phyloP scores from a whole-genome alignment of 176 grass and related monocot species.

The Raddia guianensis region DNA sequence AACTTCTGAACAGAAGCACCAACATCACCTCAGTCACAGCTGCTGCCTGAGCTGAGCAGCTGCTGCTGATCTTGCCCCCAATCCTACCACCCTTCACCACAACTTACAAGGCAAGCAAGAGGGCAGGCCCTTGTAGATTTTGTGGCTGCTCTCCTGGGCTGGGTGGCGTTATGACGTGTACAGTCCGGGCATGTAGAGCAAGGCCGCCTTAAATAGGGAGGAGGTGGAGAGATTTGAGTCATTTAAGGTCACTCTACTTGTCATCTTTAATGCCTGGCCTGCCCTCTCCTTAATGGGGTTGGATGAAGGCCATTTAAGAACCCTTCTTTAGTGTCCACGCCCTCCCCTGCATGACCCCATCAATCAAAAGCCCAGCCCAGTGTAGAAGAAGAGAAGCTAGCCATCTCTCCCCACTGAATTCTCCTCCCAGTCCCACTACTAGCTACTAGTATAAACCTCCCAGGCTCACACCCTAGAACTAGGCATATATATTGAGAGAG shows the following conservation, averaged over 20 bases:
- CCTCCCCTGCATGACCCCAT: slow-evolving; percentile 70
- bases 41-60: slow-evolving; percentile 14
- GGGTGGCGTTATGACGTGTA: slow-evolving; percentile 57
- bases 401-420: slow-evolving; percentile 8
- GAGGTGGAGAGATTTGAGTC: slow-evolving; percentile 80
- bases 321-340: slow-evolving; percentile 61
- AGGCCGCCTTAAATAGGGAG: slow-evolving; percentile 61
- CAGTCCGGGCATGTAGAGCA: slow-evolving; percentile 53
- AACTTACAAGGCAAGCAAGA: slow-evolving; percentile 38
- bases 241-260: slow-evolving; percentile 91
- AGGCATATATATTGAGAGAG: background rate
- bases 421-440: slow-evolving; percentile 10
- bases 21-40: slow-evolving; percentile 32
- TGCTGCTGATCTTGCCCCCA: slow-evolving; percentile 30
- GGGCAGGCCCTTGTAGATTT: slow-evolving; percentile 39
- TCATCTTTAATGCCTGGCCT: slow-evolving; percentile 80
- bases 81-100: slow-evolving; percentile 26
- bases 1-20: slow-evolving; percentile 26
- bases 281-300: slow-evolving; percentile 80
- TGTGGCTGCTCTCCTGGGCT: slow-evolving; percentile 50
- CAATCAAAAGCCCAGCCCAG: slow-evolving; percentile 52
- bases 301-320: slow-evolving; percentile 81
- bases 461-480: background rate
- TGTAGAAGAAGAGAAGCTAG: slow-evolving; percentile 18
- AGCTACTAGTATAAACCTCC: background rate